Base-by-base conservation (phyloP, 352 stramenopile species). In the Globisporangium radiosum region DNA sequence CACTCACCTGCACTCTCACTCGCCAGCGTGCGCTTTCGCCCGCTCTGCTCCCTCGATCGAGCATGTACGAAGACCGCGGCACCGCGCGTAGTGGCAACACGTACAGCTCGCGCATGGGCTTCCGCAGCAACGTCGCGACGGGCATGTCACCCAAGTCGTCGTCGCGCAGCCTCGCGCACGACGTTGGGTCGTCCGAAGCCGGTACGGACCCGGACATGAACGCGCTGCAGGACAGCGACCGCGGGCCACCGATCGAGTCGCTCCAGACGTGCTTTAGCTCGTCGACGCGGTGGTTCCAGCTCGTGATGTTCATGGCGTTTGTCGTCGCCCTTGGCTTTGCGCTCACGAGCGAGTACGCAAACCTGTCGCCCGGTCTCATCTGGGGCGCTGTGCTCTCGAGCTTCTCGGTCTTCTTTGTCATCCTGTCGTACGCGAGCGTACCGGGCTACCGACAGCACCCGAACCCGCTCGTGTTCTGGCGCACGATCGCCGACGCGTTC, bases 391-490 rank as follows among this genome's bases (percentile, higher is more conserved):
- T 92, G 51, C 76, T 95, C 39, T 87, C 75, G 43, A 70, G 85
- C 54, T 90, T 92, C 62, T 94, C 84, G n/a, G 84, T 94, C 54
- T 80, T 94, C 57, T 90, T 92, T 54, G 84, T 95, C 38, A 90
- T 95, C 47, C 54, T 95, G 8, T 89, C 75, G 60, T 95, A 93
- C 64, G 75, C 69, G 13, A 91, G 82, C 59, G 83, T 92, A 25
- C 80, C 77, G 3, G 78, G 75, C 54, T 92, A 92, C 65, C 75
- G 86, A 0, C 84, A 93, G 60, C 86, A 95, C 57, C 86, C 86
- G 36, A 95, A 95, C 54, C 84, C 86, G 63, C 80, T 95, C 52
- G 83, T 95, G 36, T 95, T 95, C 62, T 95, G 83, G 82, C 81
- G 84, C 52, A 90, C 84, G 14, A 93, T 95, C 62, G 81, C 81